phyloP scores from a whole-genome alignment of 768 basidiomycete genomes.

The Obba rivulosa region DNA sequence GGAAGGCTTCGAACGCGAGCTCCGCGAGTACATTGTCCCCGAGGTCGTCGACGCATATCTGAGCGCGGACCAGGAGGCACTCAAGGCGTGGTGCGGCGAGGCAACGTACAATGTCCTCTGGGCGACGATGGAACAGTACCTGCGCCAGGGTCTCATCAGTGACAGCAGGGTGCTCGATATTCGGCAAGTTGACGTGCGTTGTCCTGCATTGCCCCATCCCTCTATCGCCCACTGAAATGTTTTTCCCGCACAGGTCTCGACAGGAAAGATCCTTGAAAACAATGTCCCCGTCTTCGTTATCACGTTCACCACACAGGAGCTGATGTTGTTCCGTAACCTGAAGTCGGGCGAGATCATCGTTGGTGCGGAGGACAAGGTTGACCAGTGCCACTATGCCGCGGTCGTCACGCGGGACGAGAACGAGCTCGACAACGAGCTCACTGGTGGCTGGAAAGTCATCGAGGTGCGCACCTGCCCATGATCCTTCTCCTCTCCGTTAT shows the following conservation, averaged over 20 bases:
- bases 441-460: conserved; percentile 96
- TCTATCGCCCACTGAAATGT: neutral
- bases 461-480: conserved; percentile 54
- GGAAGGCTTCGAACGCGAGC: conserved; percentile 83
- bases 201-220: neutral
- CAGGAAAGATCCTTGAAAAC: conserved; percentile 88
- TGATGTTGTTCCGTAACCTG: conserved; percentile 85
- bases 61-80: conserved; percentile 79
- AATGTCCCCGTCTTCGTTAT: conserved; percentile 87
- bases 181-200: conserved; percentile 88
- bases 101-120: conserved; percentile 98
- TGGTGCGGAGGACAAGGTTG: conserved; percentile 86
- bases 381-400: conserved; percentile 90
- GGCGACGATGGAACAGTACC: conserved; percentile 95
- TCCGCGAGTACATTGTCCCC: conserved; percentile 95
- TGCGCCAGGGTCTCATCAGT: conserved; percentile 84
- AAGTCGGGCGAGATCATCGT: conserved; percentile 83
- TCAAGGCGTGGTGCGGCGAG: conserved; percentile 92
- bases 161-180: conserved; percentile 96
- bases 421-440: conserved; percentile 87
- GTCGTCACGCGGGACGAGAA: conserved; percentile 85
- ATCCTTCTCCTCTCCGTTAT: neutral
- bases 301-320: conserved; percentile 90
- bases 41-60: conserved; percentile 97
- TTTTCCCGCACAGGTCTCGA: conserved; percentile 50